phyloP scores from a whole-genome alignment of 148 eudicot species.

The Chenopodium suecicum region DNA sequence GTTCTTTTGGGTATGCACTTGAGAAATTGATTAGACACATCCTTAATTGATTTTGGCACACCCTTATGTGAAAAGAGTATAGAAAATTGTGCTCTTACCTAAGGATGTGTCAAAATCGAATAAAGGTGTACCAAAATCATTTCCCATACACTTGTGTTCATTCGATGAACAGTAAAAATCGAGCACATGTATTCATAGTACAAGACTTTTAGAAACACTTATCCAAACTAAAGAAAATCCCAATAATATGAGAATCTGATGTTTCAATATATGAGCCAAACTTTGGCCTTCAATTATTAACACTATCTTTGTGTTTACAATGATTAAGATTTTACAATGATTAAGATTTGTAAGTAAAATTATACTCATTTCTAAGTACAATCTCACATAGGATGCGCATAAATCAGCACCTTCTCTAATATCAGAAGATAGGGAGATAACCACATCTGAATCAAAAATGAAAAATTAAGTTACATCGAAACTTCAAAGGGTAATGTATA shows the following conservation, averaged over 20 bases:
- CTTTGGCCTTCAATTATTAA: constrained; percentile 1
- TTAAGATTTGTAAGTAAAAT: constrained; percentile 1
- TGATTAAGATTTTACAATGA: constrained; percentile 3
- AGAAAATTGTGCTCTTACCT: no score
- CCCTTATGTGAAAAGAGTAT: no score
- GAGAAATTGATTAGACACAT: no score
- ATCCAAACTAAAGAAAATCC: neutral
- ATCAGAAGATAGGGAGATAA: neutral
- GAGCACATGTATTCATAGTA: no score
- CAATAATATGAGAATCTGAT: neutral
- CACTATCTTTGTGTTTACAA: constrained; percentile 14
- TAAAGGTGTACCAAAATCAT: no score
- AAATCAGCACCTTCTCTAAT: constrained; percentile 4
- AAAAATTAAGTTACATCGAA: neutral
- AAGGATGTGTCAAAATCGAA: no score
- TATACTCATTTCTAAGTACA: constrained; percentile 12
- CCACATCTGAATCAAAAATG: constrained; percentile 9
- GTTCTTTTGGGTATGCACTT: no score
- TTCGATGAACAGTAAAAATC: no score
- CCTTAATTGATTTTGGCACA: no score
- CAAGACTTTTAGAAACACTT: neutral
- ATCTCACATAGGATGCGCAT: constrained; percentile 9
- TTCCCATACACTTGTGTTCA: no score
- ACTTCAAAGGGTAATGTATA: neutral
- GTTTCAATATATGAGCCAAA: neutral